Evolutionary conservation across 257 asterid species (phyloP).

Genomic region (Mentha longifolia): DNA sequence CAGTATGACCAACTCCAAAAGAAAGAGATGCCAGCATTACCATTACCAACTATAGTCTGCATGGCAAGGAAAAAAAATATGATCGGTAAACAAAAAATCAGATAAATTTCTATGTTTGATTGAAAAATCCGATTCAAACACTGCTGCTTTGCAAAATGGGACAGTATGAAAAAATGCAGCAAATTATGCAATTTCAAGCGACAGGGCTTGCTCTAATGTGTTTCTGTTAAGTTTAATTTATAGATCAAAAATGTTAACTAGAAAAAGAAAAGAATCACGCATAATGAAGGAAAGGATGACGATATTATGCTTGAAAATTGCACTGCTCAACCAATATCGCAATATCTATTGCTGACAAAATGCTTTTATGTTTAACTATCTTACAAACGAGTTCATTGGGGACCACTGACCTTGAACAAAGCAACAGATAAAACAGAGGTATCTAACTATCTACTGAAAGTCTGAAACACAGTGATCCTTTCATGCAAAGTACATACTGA

Average conservation of each 20-base stretch:
- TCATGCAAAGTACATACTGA: not conserved
- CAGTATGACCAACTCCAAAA: conserved; percentile 99
- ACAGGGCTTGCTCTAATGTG: not conserved
- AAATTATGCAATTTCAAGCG: not conserved
- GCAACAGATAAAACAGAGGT: not conserved
- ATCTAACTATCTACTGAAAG: too few relatives aligned
- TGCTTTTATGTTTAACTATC: too few relatives aligned
- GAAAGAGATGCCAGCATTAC: conserved; percentile 91
- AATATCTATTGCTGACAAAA: conserved; percentile 8
- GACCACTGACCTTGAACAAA: too few relatives aligned
- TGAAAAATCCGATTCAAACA: not conserved
- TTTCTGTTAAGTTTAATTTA: not conserved
- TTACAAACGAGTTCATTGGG: too few relatives aligned
- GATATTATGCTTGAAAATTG: not conserved
- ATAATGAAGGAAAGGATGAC: too few relatives aligned
- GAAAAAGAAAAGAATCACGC: not conserved
- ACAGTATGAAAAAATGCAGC: conserved; percentile 26
- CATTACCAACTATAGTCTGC: conserved; percentile 81
- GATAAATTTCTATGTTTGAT: not conserved
- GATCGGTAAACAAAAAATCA: conserved; percentile 17
- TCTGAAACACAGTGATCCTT: not conserved
- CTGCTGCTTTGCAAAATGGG: conserved; percentile 12
- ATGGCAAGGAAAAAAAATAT: conserved; percentile 33
- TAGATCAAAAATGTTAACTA: not conserved
- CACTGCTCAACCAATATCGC: conserved; percentile 10